Percentiles rank a stretch among this genome's conserved stretches.
These are phyloP conservation scores for Tephrocybe sp. DNA, from an alignment of 768 basidiomycete species.

Conservation along the genomic window DNA sequence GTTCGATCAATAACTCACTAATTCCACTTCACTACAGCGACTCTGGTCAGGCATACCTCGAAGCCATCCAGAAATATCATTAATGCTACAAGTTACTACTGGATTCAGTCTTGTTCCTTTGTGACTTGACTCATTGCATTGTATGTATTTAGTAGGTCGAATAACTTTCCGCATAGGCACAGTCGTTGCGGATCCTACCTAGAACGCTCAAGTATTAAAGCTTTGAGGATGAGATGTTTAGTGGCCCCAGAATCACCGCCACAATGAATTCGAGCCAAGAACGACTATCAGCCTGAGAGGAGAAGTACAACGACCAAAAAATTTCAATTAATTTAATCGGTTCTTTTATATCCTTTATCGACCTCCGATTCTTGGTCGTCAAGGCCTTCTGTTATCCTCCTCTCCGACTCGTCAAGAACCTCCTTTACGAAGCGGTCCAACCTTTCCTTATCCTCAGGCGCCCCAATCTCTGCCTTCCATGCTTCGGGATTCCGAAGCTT, in stretches of 20 bases:
- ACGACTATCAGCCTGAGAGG: too few relatives aligned
- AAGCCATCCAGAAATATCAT: conserved; percentile 37
- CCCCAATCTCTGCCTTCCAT: conserved; percentile 30
- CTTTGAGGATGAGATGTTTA: too few relatives aligned
- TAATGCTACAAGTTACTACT: conserved; percentile 8
- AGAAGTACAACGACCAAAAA: too few relatives aligned
- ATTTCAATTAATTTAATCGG: neutral
- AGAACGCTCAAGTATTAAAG: too few relatives aligned
- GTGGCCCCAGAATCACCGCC: too few relatives aligned
- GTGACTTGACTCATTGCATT: neutral
- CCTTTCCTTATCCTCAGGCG: conserved; percentile 25
- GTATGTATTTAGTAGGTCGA: neutral
- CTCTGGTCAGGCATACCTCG: conserved; percentile 39
- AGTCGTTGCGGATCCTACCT: too few relatives aligned
- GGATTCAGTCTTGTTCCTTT: neutral
- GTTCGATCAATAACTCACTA: neutral
- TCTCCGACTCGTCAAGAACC: conserved; percentile 27
- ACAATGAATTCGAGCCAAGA: too few relatives aligned
- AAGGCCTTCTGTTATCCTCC: conserved; percentile 14
- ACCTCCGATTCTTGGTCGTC: neutral
- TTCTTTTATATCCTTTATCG: neutral
- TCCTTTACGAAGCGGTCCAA: conserved; percentile 22
- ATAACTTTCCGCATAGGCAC: too few relatives aligned
- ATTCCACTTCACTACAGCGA: conserved; percentile 23
- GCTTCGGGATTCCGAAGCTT: conserved; percentile 40